phyloP scores from a whole-genome alignment of 2,329 filamentous ascomycete species.

The Arthrobotrys iridis region DNA sequence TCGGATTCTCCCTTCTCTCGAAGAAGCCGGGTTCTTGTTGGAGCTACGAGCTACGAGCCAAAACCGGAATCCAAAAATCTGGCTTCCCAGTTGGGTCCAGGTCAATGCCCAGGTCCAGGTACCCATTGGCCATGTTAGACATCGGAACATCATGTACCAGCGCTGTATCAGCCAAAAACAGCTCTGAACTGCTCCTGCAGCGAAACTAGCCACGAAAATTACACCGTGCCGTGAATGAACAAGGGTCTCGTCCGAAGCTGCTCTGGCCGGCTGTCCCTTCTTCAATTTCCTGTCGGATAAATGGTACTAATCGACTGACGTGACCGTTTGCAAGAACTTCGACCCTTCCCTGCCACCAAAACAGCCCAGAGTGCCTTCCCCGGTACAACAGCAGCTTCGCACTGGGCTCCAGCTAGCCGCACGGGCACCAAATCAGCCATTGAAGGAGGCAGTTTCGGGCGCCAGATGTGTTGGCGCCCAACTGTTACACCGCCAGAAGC shows the following conservation, averaged over 20 bases:
- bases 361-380: constrained; percentile 5
- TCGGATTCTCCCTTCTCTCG: not conserved
- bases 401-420: not conserved
- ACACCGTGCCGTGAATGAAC: constrained; percentile 35
- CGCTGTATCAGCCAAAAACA: constrained; percentile 24
- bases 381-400: not conserved
- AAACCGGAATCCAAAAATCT: constrained; percentile 4
- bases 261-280: constrained; percentile 45
- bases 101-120: no score
- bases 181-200: constrained; percentile 34
- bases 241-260: constrained; percentile 28
- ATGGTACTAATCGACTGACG: constrained; percentile 40
- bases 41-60: not conserved
- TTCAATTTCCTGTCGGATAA: constrained; percentile 54
- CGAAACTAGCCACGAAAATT: constrained; percentile 49
- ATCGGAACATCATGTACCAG: constrained; percentile 20
- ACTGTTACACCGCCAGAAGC: not conserved
- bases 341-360: constrained; percentile 13
- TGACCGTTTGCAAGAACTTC: constrained; percentile 45
- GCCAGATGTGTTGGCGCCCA: not conserved
- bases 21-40: not conserved
- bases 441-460: not conserved
- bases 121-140: constrained; percentile 4
- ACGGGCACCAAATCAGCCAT: not conserved
- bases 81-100: not conserved